Percentiles rank a stretch among this genome's conserved stretches.
These are phyloP conservation scores for Penicillium arizonense DNA, from an alignment of 495 filamentous ascomycete species.

Conservation along the genomic window DNA sequence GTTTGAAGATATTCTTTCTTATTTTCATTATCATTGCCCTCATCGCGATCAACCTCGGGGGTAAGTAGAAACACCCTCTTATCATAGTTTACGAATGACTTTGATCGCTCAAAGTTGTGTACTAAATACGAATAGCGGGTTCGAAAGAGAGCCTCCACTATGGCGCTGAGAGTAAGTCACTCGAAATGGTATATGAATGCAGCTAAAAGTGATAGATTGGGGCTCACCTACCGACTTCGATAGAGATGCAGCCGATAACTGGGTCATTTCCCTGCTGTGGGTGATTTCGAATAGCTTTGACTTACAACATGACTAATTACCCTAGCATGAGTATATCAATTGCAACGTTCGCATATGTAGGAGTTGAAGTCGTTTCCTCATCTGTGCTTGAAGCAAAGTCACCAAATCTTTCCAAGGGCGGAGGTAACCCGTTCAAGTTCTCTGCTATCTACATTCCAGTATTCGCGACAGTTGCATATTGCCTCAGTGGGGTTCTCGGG, in stretches of 20 bases:
- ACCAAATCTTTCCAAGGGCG: not conserved
- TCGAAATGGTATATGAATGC: too few relatives aligned
- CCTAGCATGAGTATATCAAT: slow-evolving; percentile 41
- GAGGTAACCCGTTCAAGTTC: slow-evolving; percentile 24
- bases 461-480: slow-evolving; percentile 11
- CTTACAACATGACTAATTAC: not conserved
- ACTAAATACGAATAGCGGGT: slow-evolving; percentile 4
- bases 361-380: slow-evolving; percentile 43
- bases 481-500: slow-evolving; percentile 20
- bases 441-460: slow-evolving; percentile 33
- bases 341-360: slow-evolving; percentile 43
- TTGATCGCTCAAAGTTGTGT: too few relatives aligned
- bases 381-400: slow-evolving; percentile 45
- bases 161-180: slow-evolving; percentile 18
- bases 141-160: not conserved
- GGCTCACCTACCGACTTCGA: slow-evolving; percentile 15
- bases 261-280: slow-evolving; percentile 35
- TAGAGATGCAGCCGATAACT: slow-evolving; percentile 21
- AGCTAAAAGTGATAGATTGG: slow-evolving; percentile 6
- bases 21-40: slow-evolving; percentile 29
- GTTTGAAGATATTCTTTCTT: slow-evolving; percentile 34
- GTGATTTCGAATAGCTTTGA: not conserved
- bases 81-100: too few relatives aligned
- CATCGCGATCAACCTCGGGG: slow-evolving; percentile 26
- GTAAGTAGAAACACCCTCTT: not conserved